Conservation (phyloP, 108 stramenopile species). For the Schizochytrium sp. region DNA sequence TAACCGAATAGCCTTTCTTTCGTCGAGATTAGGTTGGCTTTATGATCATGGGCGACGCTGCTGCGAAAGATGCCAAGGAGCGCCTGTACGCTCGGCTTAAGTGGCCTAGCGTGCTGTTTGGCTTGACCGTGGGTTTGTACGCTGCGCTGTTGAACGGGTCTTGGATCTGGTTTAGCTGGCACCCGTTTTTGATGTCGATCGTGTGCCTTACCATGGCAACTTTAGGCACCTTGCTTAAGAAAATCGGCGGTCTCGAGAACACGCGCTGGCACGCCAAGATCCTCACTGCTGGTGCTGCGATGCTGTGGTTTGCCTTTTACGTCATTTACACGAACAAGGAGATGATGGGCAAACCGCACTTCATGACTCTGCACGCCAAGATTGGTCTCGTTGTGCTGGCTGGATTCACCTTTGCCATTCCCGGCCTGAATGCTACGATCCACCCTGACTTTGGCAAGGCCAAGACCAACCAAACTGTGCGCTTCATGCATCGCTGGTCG, state of each 20-base stretch:
- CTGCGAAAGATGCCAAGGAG: slow-evolving; percentile 13
- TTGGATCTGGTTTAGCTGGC: slow-evolving; percentile 57
- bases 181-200: slow-evolving; percentile 26
- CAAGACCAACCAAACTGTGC: background rate
- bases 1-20: too few species aligned
- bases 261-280: slow-evolving; percentile 41
- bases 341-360: slow-evolving; percentile 34
- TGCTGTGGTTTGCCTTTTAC: slow-evolving; percentile 17
- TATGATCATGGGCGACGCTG: background rate
- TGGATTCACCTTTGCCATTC: background rate
- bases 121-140: background rate
- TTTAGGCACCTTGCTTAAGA: background rate
- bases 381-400: background rate
- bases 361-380: slow-evolving; percentile 3
- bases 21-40: too few species aligned
- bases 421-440: background rate
- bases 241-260: slow-evolving; percentile 57
- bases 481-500: background rate
- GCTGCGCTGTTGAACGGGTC: background rate
- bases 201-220: background rate
- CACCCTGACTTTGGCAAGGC: slow-evolving; percentile 42
- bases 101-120: slow-evolving; percentile 17
- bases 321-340: slow-evolving; percentile 60
- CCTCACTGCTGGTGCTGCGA: background rate
- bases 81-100: background rate